Percentiles rank a stretch among this genome's conserved stretches.
phyloP scores from a whole-genome alignment of 805 yeast genomes.

The Wickerhamomyces xylosicus region DNA sequence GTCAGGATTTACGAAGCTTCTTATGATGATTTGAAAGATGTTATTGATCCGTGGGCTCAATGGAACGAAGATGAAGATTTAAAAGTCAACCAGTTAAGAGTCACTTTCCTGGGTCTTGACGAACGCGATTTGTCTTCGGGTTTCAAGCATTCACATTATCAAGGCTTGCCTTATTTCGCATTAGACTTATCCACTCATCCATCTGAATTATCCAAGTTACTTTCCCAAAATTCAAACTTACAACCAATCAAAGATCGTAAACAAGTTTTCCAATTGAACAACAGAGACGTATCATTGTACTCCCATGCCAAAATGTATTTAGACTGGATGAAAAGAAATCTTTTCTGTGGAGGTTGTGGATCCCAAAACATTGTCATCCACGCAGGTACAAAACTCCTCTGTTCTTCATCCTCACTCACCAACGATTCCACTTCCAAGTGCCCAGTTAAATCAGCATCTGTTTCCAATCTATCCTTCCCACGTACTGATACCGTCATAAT shows the following conservation, averaged over 20 bases:
- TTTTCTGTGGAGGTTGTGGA: slow-evolving; percentile 89
- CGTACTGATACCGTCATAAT: slow-evolving; percentile 87
- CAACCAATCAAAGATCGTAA: slow-evolving; percentile 5
- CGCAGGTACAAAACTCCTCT: slow-evolving; percentile 54
- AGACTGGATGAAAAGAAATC: slow-evolving; percentile 74
- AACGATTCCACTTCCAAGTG: slow-evolving; percentile 1
- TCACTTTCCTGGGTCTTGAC: slow-evolving; percentile 42
- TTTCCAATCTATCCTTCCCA: slow-evolving; percentile 81
- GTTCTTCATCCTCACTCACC: slow-evolving; percentile 22
- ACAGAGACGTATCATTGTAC: slow-evolving; percentile 51
- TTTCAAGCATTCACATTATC: slow-evolving; percentile 34
- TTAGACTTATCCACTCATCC: slow-evolving; percentile 32
- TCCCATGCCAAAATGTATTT: slow-evolving; percentile 77
- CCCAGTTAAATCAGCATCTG: slow-evolving; percentile 28
- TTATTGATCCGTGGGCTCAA: slow-evolving; percentile 9
- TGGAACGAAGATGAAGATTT: slow-evolving; percentile 5
- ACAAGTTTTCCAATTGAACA: slow-evolving; percentile 15
- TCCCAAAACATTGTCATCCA: slow-evolving; percentile 44
- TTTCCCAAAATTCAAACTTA: not conserved
- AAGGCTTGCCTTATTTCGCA: slow-evolving; percentile 56
- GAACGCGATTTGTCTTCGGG: slow-evolving; percentile 21
- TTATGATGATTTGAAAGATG: slow-evolving; percentile 6
- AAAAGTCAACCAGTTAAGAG: slow-evolving; percentile 24
- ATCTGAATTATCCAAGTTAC: not conserved
- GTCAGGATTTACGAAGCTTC: slow-evolving; percentile 7